Percentiles rank a stretch among this genome's conserved stretches.
phyloP scores from a whole-genome alignment of 2,329 filamentous ascomycete genomes.

The Gremmenia infestans region DNA sequence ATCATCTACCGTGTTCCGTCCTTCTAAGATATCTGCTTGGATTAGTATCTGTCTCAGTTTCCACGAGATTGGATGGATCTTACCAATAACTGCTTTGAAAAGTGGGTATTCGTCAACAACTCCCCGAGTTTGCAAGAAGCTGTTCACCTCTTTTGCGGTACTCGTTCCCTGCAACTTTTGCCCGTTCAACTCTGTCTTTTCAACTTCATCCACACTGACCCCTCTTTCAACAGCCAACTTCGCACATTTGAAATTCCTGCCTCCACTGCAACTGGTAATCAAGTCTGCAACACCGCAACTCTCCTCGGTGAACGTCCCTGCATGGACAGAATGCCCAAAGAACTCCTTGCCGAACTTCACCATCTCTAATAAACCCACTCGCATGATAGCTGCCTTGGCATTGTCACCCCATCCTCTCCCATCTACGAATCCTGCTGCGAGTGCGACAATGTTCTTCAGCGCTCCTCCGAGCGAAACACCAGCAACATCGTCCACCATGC shows the following conservation, averaged over 20 bases:
- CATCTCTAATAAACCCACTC: constrained; percentile 92
- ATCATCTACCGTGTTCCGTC: constrained; percentile 70
- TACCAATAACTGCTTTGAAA: constrained; percentile 75
- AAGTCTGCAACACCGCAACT: constrained; percentile 92
- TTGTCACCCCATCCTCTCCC: constrained; percentile 98
- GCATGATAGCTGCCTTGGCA: constrained; percentile 97
- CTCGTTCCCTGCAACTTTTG: constrained; percentile 95
- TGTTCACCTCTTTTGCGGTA: constrained; percentile 87
- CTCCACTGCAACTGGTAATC: constrained; percentile 88
- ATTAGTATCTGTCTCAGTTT: constrained; percentile 8
- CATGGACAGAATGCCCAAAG: constrained; percentile 75
- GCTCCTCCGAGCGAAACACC: constrained; percentile 93
- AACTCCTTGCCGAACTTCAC: constrained; percentile 93
- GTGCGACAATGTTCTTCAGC: constrained; percentile 92
- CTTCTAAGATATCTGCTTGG: constrained; percentile 63
- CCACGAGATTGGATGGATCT: constrained; percentile 4
- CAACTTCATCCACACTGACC: constrained; percentile 78
- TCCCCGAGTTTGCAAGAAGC: constrained; percentile 74
- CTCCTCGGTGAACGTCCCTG: constrained; percentile 92
- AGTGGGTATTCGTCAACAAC: constrained; percentile 82
- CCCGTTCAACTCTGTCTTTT: constrained; percentile 85
- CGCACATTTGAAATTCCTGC: constrained; percentile 90
- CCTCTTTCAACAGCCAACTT: constrained; percentile 79
- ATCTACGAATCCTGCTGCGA: constrained; percentile 92
- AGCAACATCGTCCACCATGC: constrained; percentile 90